phyloP scores from a whole-genome alignment of 2,329 filamentous ascomycete genomes.

The Knufia fluminis region DNA sequence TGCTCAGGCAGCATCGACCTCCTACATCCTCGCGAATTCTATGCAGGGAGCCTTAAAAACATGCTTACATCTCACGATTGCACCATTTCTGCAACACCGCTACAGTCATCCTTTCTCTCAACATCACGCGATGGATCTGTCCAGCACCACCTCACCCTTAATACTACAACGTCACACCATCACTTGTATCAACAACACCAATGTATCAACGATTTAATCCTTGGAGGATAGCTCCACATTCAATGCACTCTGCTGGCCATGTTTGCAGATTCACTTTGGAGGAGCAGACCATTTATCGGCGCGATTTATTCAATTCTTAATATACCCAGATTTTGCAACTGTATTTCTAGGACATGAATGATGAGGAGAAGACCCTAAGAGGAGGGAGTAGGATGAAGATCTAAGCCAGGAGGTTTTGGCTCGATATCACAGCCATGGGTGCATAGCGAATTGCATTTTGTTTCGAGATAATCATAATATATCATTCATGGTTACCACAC shows the following conservation, averaged over 20 bases:
- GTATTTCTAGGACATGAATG: constrained; percentile 10
- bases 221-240: constrained; percentile 1
- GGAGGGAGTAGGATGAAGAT: neutral
- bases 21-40: neutral
- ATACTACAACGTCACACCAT: constrained; percentile 1
- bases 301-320: constrained; percentile 6
- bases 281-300: neutral
- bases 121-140: neutral
- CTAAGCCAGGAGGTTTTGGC: neutral
- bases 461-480: constrained; percentile 9
- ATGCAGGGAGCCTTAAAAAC: neutral
- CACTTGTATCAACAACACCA: constrained; percentile 6
- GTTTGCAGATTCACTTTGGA: constrained; percentile 5
- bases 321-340: constrained; percentile 7
- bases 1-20: neutral
- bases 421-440: neutral
- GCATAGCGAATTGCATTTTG: constrained; percentile 5
- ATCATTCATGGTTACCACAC: neutral
- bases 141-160: neutral
- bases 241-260: constrained; percentile 8
- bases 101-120: neutral
- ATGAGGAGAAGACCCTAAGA: constrained; percentile 6
- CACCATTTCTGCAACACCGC: neutral
- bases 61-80: neutral
- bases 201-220: constrained; percentile 2